A percentile compares a stretch with the other conserved stretches of the same genome.
phyloP scores from a whole-genome alignment of 352 stramenopile species.

The Phytophthora litchii region DNA sequence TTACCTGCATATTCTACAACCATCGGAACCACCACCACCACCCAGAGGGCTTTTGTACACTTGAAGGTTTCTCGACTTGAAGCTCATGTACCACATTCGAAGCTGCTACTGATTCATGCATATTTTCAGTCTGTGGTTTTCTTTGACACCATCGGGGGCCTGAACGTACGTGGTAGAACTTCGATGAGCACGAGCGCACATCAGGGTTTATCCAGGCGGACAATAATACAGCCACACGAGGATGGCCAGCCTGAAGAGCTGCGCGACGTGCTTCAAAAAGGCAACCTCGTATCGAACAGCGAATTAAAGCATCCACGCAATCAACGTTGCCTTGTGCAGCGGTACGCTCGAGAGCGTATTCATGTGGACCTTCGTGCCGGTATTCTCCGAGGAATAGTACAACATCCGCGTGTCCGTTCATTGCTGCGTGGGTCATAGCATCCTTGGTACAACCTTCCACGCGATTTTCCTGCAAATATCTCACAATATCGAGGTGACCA shows the following conservation, averaged over 20 bases:
- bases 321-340: slow-evolving; percentile 30
- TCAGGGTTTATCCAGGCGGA: slow-evolving; percentile 40
- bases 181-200: slow-evolving; percentile 30
- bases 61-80: slow-evolving; percentile 15
- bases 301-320: slow-evolving; percentile 39
- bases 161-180: slow-evolving; percentile 20
- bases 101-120: background rate
- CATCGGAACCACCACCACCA: slow-evolving; percentile 37
- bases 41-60: slow-evolving; percentile 7
- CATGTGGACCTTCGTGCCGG: slow-evolving; percentile 37
- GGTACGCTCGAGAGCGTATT: slow-evolving; percentile 34
- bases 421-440: slow-evolving; percentile 41
- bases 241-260: slow-evolving; percentile 35
- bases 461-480: slow-evolving; percentile 39
- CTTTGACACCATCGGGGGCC: slow-evolving; percentile 38
- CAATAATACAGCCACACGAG: slow-evolving; percentile 28
- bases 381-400: slow-evolving; percentile 43
- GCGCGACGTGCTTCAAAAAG: slow-evolving; percentile 40
- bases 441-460: slow-evolving; percentile 44
- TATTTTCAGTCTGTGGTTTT: slow-evolving; percentile 5
- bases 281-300: slow-evolving; percentile 37
- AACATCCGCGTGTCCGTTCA: slow-evolving; percentile 32
- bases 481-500: slow-evolving; percentile 38
- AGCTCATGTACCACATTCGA: background rate
- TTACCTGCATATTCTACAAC: slow-evolving; percentile 15